phyloP scores from a whole-genome alignment of 371 early-diverging fungal genomes.

The Rhizomucor pusillus region DNA sequence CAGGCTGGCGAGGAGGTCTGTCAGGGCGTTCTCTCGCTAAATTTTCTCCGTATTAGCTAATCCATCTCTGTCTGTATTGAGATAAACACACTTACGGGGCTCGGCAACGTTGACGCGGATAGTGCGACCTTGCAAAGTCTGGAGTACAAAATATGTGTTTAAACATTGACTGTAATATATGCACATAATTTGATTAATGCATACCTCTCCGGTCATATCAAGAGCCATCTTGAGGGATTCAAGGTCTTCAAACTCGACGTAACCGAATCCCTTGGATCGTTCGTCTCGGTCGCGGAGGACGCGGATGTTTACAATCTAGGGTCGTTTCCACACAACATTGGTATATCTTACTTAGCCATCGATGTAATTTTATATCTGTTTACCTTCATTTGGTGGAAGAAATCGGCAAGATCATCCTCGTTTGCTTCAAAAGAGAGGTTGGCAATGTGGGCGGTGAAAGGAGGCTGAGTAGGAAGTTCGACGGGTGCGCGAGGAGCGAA shows the following conservation, averaged over 20 bases:
- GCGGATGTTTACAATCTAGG: constrained; percentile 60
- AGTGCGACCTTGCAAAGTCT: constrained; percentile 59
- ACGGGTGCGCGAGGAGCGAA: constrained; percentile 53
- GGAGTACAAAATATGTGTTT: not conserved
- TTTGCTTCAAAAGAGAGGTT: constrained; percentile 83
- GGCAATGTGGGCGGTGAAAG: constrained; percentile 87
- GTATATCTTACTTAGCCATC: not conserved
- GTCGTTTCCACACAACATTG: not conserved
- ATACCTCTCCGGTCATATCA: constrained; percentile 58
- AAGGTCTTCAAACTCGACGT: constrained; percentile 86
- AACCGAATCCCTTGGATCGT: constrained; percentile 89
- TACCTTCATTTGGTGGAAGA: constrained; percentile 73
- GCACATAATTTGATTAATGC: not conserved
- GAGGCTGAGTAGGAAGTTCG: constrained; percentile 80
- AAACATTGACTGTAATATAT: not conserved
- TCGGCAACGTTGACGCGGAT: constrained; percentile 89
- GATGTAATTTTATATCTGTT: not conserved
- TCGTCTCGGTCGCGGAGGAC: constrained; percentile 75
- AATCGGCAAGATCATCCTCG: constrained; percentile 70
- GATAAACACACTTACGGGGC: constrained; percentile 58
- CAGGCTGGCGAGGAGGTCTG: constrained; percentile 32
- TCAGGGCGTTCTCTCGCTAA: constrained; percentile 36
- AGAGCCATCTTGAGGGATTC: constrained; percentile 83
- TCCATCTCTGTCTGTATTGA: not conserved
- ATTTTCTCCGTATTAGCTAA: not conserved